Evolutionary conservation across 1,284 basidiomycete genomes (phyloP).

Genomic region (Baeospora myosura): DNA sequence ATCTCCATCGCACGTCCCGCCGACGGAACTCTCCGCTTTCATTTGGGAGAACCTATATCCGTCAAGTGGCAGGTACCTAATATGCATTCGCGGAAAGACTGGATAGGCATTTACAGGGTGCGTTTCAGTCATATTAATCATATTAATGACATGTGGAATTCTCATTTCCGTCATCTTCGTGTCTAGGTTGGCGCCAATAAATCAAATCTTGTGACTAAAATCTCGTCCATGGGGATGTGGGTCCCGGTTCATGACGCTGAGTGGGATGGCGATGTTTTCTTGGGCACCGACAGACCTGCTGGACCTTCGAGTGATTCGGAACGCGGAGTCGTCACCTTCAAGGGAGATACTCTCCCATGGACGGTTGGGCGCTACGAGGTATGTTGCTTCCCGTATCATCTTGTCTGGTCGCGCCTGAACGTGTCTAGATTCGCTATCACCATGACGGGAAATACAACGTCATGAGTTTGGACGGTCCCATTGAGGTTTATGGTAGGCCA

Average conservation of each 20-base stretch:
- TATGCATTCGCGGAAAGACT: constrained; percentile 89
- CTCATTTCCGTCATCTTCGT: constrained; percentile 7
- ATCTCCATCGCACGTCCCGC: constrained; percentile 54
- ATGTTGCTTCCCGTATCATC: constrained; percentile 15
- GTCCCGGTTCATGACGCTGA: constrained; percentile 86
- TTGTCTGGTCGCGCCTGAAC: constrained; percentile 1
- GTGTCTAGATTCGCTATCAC: constrained; percentile 66
- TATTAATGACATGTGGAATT: too few species aligned
- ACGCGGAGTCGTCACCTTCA: constrained; percentile 71
- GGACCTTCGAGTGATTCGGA: constrained; percentile 36
- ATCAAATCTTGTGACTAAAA: constrained; percentile 75
- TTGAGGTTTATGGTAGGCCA: constrained; percentile 80
- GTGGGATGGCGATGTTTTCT: constrained; percentile 83
- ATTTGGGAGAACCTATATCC: constrained; percentile 85
- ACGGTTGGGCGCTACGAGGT: constrained; percentile 83
- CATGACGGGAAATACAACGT: constrained; percentile 97
- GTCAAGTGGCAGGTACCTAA: constrained; percentile 85
- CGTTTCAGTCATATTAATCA: constrained; percentile 14
- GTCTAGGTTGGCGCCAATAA: constrained; percentile 78
- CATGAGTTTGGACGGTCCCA: constrained; percentile 73
- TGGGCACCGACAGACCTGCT: constrained; percentile 35
- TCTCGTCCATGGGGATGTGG: constrained; percentile 90
- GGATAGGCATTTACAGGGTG: constrained; percentile 91
- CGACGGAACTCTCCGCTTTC: constrained; percentile 57
- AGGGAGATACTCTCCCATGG: constrained; percentile 81